Evolutionary conservation across 305 asterid genomes (phyloP).

Genomic region (Stenogyne calaminthoides): DNA sequence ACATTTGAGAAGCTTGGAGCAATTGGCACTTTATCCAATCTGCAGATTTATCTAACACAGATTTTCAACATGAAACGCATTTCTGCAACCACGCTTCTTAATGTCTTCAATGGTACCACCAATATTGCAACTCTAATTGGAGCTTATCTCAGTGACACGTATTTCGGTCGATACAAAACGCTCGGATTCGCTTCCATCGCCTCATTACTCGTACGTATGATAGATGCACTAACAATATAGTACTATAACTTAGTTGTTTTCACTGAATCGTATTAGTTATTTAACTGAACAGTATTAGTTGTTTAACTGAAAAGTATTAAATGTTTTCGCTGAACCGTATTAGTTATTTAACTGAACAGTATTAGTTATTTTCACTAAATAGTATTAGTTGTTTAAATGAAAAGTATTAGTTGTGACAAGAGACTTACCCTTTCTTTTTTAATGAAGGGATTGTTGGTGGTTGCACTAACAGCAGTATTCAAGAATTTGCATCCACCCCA

Average conservation of each 20-base stretch:
- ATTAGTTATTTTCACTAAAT: too few relatives aligned
- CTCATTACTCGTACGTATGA: conserved; percentile 42
- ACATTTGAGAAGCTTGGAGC: conserved; percentile 66
- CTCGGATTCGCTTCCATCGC: conserved; percentile 49
- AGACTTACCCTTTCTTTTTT: background rate
- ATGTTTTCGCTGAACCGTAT: too few relatives aligned
- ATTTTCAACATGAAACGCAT: conserved; percentile 50
- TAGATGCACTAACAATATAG: background rate
- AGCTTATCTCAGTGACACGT: conserved; percentile 52
- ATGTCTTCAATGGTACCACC: conserved; percentile 56
- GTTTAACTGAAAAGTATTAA: too few relatives aligned
- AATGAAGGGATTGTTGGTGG: conserved; percentile 42
- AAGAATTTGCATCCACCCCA: conserved; percentile 53
- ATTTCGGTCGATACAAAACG: conserved; percentile 60
- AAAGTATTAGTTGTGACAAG: too few relatives aligned
- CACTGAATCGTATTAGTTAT: too few relatives aligned
- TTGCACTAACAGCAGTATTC: conserved; percentile 48
- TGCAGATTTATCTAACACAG: conserved; percentile 48
- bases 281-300: too few relatives aligned
- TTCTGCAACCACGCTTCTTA: conserved; percentile 49
- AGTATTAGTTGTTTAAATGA: too few relatives aligned
- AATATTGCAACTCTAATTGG: conserved; percentile 52
- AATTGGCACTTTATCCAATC: conserved; percentile 51
- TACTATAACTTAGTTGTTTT: background rate
- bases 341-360: too few relatives aligned